These are phyloP conservation scores for Primulina tabacum DNA, from an alignment of 257 asterid genomes.

Conservation along the genomic window DNA sequence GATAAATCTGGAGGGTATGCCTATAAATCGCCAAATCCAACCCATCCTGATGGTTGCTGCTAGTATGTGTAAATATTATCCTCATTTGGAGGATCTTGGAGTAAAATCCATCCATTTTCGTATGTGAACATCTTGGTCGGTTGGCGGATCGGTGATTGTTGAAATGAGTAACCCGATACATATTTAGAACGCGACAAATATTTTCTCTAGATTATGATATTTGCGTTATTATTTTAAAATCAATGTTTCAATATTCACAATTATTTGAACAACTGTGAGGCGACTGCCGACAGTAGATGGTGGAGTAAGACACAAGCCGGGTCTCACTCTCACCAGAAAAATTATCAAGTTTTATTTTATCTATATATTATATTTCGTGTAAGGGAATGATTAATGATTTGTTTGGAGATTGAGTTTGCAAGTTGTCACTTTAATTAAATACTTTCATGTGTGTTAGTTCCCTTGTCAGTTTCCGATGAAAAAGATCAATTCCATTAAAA, in stretches of 20 bases:
- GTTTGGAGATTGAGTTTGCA: neutral
- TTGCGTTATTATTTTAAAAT: neutral
- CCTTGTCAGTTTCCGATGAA: neutral
- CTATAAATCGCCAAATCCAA: neutral
- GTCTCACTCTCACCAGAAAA: neutral
- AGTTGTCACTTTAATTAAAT: neutral
- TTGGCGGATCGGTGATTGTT: neutral
- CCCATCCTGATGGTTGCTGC: neutral
- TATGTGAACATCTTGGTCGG: neutral
- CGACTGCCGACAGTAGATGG: neutral
- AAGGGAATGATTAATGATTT: neutral
- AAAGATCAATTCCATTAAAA: too few species aligned
- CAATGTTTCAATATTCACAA: too few species aligned
- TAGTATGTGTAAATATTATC: neutral
- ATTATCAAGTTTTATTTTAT: neutral
- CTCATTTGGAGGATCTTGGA: neutral
- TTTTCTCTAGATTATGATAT: neutral
- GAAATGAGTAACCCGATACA: neutral
- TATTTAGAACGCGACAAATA: too few species aligned
- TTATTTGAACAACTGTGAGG: neutral
- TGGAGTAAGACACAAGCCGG: neutral
- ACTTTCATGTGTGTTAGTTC: neutral
- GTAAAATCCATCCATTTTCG: neutral
- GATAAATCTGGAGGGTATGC: neutral
- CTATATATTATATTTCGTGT: neutral